Evolutionary conservation across 2,329 filamentous ascomycete species (phyloP).

Genomic region (Drechslerella dactyloides): DNA sequence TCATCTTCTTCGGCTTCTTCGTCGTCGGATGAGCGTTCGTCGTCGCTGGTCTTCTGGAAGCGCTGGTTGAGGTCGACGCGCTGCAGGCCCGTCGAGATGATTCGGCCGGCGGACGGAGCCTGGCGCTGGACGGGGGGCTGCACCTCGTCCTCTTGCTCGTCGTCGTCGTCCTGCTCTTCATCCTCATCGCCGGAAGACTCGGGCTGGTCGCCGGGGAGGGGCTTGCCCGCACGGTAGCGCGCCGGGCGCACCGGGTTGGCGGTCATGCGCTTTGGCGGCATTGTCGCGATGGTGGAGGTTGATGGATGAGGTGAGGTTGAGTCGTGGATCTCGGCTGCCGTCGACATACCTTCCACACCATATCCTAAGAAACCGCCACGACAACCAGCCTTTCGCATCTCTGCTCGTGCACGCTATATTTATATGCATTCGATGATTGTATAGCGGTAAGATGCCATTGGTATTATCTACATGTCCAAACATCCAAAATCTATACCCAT

Average conservation of each 20-base stretch:
- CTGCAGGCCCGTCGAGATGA: constrained; percentile 59
- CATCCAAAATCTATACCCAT: too few relatives aligned
- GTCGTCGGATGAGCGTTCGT: constrained; percentile 50
- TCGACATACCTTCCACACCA: too few relatives aligned
- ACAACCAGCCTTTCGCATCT: background rate
- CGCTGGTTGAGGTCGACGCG: constrained; percentile 58
- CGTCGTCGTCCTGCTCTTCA: constrained; percentile 65
- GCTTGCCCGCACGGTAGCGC: constrained; percentile 85
- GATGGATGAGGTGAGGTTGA: constrained; percentile 5
- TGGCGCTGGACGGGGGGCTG: constrained; percentile 58
- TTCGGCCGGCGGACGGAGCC: constrained; percentile 56
- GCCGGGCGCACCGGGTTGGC: constrained; percentile 82
- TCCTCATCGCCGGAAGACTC: constrained; percentile 63
- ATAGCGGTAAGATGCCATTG: background rate
- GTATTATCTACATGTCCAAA: constrained; percentile 37
- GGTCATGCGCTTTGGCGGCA: constrained; percentile 84
- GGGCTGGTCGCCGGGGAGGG: constrained; percentile 62
- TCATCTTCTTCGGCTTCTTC: constrained; percentile 49
- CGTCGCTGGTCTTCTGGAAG: constrained; percentile 52
- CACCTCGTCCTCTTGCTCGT: constrained; percentile 52
- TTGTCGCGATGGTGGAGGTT: constrained; percentile 19
- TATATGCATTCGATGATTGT: too few relatives aligned
- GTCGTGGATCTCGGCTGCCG: background rate
- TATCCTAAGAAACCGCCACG: background rate
- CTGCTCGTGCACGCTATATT: too few relatives aligned